These are phyloP conservation scores for Zymoseptoria tritici DNA, from an alignment of 2,329 filamentous ascomycete species.

Conservation along the genomic window DNA sequence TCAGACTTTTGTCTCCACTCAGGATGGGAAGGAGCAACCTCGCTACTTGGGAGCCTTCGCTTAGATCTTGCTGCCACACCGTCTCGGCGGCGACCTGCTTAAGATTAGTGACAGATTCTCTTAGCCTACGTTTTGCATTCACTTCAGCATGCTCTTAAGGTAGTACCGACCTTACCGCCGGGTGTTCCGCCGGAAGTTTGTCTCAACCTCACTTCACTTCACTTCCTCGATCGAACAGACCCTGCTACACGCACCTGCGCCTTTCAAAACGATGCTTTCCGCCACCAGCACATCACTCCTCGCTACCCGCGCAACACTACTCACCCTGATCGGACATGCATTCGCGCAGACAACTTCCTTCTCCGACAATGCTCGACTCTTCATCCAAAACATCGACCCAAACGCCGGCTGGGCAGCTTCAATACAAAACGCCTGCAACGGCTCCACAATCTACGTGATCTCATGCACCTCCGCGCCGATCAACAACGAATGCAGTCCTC, in stretches of 20 bases:
- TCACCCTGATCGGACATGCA: background rate
- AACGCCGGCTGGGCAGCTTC: constrained; percentile 19
- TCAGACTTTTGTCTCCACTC: background rate
- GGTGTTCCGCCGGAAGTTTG: background rate
- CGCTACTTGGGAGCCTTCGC: background rate
- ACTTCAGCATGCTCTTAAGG: background rate
- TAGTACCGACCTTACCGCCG: background rate
- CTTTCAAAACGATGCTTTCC: background rate
- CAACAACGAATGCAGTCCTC: constrained; percentile 9
- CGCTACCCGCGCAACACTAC: background rate
- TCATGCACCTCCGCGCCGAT: constrained; percentile 17
- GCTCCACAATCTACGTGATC: constrained; percentile 19
- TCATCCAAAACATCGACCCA: constrained; percentile 21
- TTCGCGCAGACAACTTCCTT: background rate
- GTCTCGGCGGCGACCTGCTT: background rate
- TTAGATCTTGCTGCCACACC: background rate
- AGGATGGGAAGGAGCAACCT: background rate
- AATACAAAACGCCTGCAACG: constrained; percentile 17
- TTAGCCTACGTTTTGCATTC: background rate
- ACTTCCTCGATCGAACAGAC: background rate
- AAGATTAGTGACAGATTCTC: too few relatives aligned
- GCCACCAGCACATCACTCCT: background rate
- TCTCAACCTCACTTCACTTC: background rate
- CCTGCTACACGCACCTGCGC: too few relatives aligned
- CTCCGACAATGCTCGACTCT: constrained; percentile 12